phyloP scores from a whole-genome alignment of 2,329 filamentous ascomycete genomes.

The Leptographium galeiforme region DNA sequence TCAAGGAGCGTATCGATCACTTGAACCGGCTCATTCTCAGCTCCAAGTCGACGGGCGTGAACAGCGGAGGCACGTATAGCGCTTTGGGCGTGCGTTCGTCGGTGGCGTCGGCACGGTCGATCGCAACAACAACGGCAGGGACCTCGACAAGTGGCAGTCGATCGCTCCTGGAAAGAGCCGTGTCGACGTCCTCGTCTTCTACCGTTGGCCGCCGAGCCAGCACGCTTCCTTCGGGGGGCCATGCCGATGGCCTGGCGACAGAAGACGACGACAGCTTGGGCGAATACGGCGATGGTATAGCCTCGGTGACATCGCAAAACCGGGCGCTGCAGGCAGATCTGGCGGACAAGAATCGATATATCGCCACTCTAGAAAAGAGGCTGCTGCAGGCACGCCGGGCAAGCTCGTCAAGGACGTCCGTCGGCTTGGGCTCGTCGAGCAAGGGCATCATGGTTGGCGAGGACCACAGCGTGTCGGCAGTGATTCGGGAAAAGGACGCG shows the following conservation, averaged over 20 bases:
- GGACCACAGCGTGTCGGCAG: constrained; percentile 57
- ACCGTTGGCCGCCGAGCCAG: constrained; percentile 43
- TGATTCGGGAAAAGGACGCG: constrained; percentile 76
- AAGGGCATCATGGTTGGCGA: constrained; percentile 61
- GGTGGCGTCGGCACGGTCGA: constrained; percentile 20
- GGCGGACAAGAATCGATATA: constrained; percentile 94
- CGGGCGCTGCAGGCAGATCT: constrained; percentile 88
- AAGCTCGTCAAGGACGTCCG: constrained; percentile 77
- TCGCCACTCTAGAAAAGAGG: constrained; percentile 82
- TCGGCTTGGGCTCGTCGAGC: constrained; percentile 45
- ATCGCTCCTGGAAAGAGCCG: constrained; percentile 46
- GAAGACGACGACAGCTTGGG: constrained; percentile 61
- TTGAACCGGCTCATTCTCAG: constrained; percentile 88
- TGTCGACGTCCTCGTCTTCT: constrained; percentile 51
- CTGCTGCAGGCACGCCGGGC: constrained; percentile 80
- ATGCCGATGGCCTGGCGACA: constrained; percentile 23
- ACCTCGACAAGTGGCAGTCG: constrained; percentile 11
- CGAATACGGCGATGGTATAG: constrained; percentile 76
- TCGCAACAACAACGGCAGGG: constrained; percentile 43
- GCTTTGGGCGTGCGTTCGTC: constrained; percentile 57
- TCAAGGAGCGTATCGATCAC: constrained; percentile 96
- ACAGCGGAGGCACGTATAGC: constrained; percentile 59
- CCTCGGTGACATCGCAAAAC: constrained; percentile 73
- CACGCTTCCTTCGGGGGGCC: constrained; percentile 22
- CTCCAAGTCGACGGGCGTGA: constrained; percentile 91